Percentiles rank a stretch among this genome's conserved stretches.
phyloP scores from a whole-genome alignment of 2,329 filamentous ascomycete genomes.

The Torrubiella hemipterigena region DNA sequence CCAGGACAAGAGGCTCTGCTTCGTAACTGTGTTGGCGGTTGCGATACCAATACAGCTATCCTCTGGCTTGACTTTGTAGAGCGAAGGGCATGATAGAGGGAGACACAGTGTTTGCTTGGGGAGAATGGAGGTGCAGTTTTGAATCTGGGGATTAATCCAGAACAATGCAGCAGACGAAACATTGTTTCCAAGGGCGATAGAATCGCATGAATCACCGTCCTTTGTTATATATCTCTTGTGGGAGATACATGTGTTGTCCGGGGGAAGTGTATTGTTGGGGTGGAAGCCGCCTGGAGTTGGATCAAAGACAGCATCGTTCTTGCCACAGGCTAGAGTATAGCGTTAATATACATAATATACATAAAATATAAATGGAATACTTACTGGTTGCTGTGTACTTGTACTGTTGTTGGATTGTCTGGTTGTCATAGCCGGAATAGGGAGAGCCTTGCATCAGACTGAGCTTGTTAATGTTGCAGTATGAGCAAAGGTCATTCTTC shows the following conservation, averaged over 20 bases:
- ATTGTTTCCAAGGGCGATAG: constrained; percentile 6
- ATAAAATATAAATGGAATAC: not conserved
- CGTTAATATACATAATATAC: constrained; percentile 4
- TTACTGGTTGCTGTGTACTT: too few relatives aligned
- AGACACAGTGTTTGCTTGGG: not conserved
- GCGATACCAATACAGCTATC: not conserved
- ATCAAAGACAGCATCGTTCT: too few relatives aligned
- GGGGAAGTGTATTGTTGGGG: constrained; percentile 1
- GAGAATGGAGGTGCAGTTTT: constrained; percentile 7
- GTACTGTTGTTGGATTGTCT: too few relatives aligned
- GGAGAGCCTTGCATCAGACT: constrained; percentile 8
- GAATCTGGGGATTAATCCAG: constrained; percentile 9
- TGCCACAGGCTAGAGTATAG: too few relatives aligned
- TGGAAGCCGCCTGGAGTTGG: constrained; percentile 1
- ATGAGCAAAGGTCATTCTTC: constrained; percentile 8
- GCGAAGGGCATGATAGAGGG: not conserved
- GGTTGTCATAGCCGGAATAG: constrained; percentile 8
- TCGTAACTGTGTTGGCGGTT: not conserved
- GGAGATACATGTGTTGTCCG: constrained; percentile 1
- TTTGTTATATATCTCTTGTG: constrained; percentile 4
- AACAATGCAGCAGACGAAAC: constrained; percentile 9
- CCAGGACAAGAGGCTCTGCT: not conserved
- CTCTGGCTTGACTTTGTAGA: not conserved
- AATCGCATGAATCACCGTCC: constrained; percentile 11
- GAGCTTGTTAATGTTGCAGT: constrained; percentile 7